Base-by-base conservation (phyloP, 768 basidiomycete genomes). In the Phlebiopsis gigantea region DNA sequence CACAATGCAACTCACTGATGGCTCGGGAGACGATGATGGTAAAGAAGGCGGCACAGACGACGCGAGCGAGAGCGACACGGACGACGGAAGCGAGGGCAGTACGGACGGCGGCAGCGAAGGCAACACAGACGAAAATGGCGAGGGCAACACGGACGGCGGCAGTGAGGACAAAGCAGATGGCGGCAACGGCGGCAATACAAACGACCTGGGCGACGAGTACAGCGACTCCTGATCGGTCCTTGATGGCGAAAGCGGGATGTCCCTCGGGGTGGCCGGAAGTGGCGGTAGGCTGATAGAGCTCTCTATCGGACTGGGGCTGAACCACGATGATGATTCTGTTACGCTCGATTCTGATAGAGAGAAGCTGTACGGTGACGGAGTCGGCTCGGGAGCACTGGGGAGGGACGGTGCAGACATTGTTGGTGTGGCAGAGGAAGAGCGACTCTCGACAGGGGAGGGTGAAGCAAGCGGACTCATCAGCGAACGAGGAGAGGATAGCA, bases 341-440 rank as follows among this genome's bases (percentile, higher is more conserved):
- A 45, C 24, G 19, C 44, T 45, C 17, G 44, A 39, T 17, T 39
- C 34, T 10, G 34, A 12, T 10, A 39, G 34, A 17, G 34, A 39
- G 34, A 39, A 39, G 34, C 34, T 39, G 34, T 39, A 39, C 2
- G 34, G 34, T 17, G 34, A 49, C 2, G 64, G 64, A 0, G 65
- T 62, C 15, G 66, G 66, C 17, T 66, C 62, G 1, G 73, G 68
- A 2, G 65, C 68, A 17, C 67, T 73, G 7, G 73, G 71, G 0
- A 72, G 70, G n/a, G 72, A 63, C 1, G 67, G 66, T 10, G 72
- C 56, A 0, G 66, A 56, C 8, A 56, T 10, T 39, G 34, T 39
- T 39, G 34, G 34, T 39, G 34, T 39, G 12, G 34, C 34, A 39
- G 34, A 49, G 47, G 24, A 49, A 29, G 24, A 24, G 47, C 7